Evolutionary conservation across 2,329 filamentous ascomycete species (phyloP), one percentile per base, ranked within the genome.

Genomic region (Macrophomina phaseolina): DNA sequence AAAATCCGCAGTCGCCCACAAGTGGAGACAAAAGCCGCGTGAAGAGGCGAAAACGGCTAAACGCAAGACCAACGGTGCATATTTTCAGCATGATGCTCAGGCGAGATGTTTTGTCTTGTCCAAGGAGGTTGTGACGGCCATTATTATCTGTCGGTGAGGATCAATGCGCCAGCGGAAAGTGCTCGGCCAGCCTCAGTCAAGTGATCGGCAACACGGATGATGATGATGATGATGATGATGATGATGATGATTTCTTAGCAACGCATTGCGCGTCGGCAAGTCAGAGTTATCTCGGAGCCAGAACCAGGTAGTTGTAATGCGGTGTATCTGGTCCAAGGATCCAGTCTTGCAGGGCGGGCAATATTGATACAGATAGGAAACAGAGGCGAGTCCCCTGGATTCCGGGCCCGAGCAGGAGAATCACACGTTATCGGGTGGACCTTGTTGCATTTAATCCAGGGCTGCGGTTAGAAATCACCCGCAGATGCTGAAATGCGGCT

Each of bases 401-500:
- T 3, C 14, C 9, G 30, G 42, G 12, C 32, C n/a, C n/a, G n/a
- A n/a, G 9, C 23, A 3, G 16, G 7, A 23, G 42, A 45, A 16
- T 38, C 42, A 61, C 11, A 48, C 56, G 56, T 61, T 42, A 61
- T 49, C 6, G 7, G 9, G 58, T 62, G 42, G 58, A 38, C n/a
- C 56, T 32, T 18, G 30, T 34, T 14, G 40, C 40, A 18, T 34
- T 18, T 30, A 4, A 49, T 62, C n/a, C 45, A 45, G 58, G 9
- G n/a, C 45, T 23, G 6, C 6, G 40, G 23, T 23, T 46, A 34
- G n/a, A 32, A 55, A 55, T 55, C 52, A 40, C 34, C 9, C 16
- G 34, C 52, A 55, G 32, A 52, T 12, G 52, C 34, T 55, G 56
- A 61, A 61, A 61, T 40, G 40, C 48, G 45, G 45, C 58, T 36